Evolutionary conservation across 2,329 filamentous ascomycete genomes (phyloP).

Genomic region (Ceratocystis harringtonii): DNA sequence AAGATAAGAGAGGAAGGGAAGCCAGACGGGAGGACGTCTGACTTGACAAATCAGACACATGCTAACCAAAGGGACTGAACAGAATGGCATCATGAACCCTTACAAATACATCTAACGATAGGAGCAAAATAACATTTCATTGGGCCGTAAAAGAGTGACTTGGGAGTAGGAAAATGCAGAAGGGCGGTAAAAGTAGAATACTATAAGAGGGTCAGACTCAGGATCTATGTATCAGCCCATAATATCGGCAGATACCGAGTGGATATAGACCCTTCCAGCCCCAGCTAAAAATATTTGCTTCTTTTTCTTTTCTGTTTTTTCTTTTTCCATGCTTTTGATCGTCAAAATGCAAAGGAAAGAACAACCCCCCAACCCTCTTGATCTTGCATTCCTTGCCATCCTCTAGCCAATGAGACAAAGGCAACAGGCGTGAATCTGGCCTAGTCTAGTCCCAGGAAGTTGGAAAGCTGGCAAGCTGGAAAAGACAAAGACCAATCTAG

Average conservation of each 20-base stretch:
- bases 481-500: constrained; percentile 8
- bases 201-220: neutral
- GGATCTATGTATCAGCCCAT: neutral
- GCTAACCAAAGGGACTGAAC: constrained; percentile 1
- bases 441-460: neutral
- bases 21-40: neutral
- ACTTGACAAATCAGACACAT: neutral
- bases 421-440: neutral
- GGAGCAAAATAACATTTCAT: neutral
- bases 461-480: constrained; percentile 3
- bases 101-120: constrained; percentile 72
- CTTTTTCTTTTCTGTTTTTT: neutral
- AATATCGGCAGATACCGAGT: neutral
- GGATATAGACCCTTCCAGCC: constrained; percentile 5
- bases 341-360: neutral
- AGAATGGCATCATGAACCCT: constrained; percentile 98
- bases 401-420: neutral
- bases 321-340: neutral
- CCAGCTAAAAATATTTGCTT: neutral
- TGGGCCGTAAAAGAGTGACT: neutral
- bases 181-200: neutral
- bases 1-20: no score
- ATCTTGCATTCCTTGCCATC: neutral
- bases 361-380: neutral
- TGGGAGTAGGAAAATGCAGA: neutral